phyloP scores from a whole-genome alignment of 2,329 filamentous ascomycete genomes.

The Phaeosphaeriaceae sp. region DNA sequence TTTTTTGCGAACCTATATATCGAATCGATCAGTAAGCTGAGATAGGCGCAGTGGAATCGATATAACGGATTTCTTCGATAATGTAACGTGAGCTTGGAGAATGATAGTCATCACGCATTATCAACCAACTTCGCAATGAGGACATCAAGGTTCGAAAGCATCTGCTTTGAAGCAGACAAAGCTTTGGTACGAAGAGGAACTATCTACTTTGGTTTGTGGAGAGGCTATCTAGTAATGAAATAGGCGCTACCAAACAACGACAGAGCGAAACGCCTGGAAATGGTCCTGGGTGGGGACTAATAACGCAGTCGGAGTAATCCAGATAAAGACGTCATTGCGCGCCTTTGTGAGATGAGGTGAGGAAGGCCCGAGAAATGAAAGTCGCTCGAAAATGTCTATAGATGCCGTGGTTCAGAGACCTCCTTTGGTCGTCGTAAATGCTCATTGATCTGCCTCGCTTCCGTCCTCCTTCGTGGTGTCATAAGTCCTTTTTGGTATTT shows the following conservation, averaged over 20 bases:
- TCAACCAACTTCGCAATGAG: not conserved
- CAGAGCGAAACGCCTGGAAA: constrained; percentile 39
- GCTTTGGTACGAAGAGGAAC: constrained; percentile 10
- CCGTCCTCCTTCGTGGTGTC: not conserved
- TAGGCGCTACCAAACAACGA: constrained; percentile 16
- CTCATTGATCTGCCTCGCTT: constrained; percentile 21
- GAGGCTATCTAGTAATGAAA: not conserved
- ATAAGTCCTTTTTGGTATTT: constrained; percentile 27
- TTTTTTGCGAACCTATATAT: too few species aligned
- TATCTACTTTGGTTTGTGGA: constrained; percentile 34
- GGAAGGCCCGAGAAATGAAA: not conserved
- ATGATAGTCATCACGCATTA: too few species aligned
- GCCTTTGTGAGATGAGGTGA: not conserved
- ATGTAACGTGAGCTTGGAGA: too few species aligned
- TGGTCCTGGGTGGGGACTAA: too few species aligned
- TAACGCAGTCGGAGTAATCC: too few species aligned
- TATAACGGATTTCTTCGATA: too few species aligned
- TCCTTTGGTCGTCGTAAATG: constrained; percentile 27
- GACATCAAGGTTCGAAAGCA: not conserved
- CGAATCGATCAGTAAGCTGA: too few species aligned
- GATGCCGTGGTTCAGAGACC: constrained; percentile 29
- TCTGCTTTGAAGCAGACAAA: not conserved
- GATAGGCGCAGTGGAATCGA: too few species aligned
- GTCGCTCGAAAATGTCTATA: constrained; percentile 44
- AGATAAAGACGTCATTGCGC: not conserved